Evolutionary conservation across 306 rosid genomes (phyloP).

Genomic region (Cucumis hystrix): DNA sequence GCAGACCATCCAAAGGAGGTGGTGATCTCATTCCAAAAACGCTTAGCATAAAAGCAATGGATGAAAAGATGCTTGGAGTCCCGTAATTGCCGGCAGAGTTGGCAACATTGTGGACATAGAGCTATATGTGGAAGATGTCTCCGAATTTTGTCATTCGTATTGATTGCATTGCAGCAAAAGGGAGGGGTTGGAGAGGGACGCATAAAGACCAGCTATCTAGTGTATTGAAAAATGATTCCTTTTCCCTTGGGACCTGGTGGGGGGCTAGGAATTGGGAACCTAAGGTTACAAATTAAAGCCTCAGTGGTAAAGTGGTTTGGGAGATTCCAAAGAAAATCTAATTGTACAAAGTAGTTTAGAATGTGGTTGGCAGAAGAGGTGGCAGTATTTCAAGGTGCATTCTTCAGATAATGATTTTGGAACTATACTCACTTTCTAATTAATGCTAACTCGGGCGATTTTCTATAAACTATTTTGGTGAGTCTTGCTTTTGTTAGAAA

Average conservation of each 20-base stretch:
- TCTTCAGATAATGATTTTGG: neutral
- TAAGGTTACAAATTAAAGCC: neutral
- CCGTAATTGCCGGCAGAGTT: too few relatives aligned
- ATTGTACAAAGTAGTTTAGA: neutral
- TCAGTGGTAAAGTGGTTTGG: neutral
- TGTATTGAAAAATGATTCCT: neutral
- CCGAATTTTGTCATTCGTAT: too few relatives aligned
- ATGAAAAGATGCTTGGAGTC: too few relatives aligned
- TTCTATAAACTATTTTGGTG: neutral
- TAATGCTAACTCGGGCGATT: neutral
- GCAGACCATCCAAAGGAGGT: too few relatives aligned
- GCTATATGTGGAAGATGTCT: too few relatives aligned
- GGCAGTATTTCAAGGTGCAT: neutral
- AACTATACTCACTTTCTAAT: neutral
- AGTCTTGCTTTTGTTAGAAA: neutral
- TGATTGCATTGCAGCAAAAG: too few relatives aligned
- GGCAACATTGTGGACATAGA: too few relatives aligned
- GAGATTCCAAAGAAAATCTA: neutral
- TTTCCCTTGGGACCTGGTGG: neutral
- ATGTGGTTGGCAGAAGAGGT: neutral
- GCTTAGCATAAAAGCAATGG: too few relatives aligned
- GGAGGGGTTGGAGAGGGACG: neutral
- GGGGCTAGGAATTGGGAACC: neutral
- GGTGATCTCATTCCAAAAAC: too few relatives aligned
- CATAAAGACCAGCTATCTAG: neutral